Evolutionary conservation across 176 grass and related monocot genomes (phyloP), one percentile per base, ranked within the genome.

Genomic region (Juncus effusus): DNA sequence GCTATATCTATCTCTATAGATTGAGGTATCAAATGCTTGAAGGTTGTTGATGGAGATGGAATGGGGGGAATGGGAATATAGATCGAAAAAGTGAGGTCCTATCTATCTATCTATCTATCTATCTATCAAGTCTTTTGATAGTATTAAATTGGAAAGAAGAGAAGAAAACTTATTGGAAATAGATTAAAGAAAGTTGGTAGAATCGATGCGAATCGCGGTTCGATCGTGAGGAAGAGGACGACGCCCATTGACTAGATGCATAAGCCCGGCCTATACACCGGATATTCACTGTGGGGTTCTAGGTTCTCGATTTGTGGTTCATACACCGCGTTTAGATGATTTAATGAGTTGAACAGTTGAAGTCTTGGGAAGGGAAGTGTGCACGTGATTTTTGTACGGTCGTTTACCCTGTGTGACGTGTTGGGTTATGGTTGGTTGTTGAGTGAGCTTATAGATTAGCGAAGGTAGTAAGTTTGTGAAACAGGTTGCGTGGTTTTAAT

Each of bases 41-140:
- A 28, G 19, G 19, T 44, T 47, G 14, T 39, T 44, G 8, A 63
- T 19, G 13, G 11, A 12, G 49, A 52, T 52, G 49, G 9, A 52
- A 1, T 52, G 49, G 49, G 7, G 49, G 2, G 2, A 52, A 7
- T 44, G 38, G 9, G 13, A 42, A 28, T 47, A 10, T 16, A 49
- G 40, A 44, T 7, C 11, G n/a, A 49, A 14, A 49, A 14, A 49
- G 62, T 28, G 41, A 15, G 11, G 40, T 0, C 16, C 11, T 65
- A 19, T 15, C 6, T 40, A 63, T 42, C 7, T 3, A 64, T n/a
- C 4, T 64, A 19, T 15, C 6, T 40, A 63, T 42, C 7, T 3
- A 64, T n/a, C 4, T 64, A 64, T 13, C 4, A 7, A 62, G 19
- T 69, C 65, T 16, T 54, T 54, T 38, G 54, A 54, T 69, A 69